Conservation (phyloP, 2,329 filamentous ascomycete species). For the Cladosporium sphaerospermum region DNA sequence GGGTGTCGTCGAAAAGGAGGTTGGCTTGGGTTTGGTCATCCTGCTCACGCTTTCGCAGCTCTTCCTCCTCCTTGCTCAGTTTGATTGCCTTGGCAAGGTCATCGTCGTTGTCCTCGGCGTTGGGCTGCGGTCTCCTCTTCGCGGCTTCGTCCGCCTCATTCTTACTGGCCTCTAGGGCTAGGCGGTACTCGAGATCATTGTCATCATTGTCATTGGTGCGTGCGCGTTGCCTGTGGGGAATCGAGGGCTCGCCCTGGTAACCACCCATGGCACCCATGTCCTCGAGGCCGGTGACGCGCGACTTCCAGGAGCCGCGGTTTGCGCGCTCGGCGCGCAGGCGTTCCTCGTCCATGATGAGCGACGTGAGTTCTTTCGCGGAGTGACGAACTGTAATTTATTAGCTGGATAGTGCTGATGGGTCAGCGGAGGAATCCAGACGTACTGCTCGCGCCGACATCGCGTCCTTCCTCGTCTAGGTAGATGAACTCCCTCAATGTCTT, state of each 20-base stretch:
- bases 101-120: constrained; percentile 58
- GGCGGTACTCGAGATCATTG: constrained; percentile 74
- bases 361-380: constrained; percentile 90
- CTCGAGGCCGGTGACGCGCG: constrained; percentile 86
- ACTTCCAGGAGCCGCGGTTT: constrained; percentile 94
- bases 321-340: constrained; percentile 81
- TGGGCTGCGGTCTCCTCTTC: constrained; percentile 58
- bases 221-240: constrained; percentile 37
- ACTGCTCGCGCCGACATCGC: constrained; percentile 97
- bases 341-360: constrained; percentile 88
- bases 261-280: constrained; percentile 56
- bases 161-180: constrained; percentile 93
- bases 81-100: constrained; percentile 93
- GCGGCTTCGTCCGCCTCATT: constrained; percentile 87
- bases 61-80: constrained; percentile 91
- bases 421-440: constrained; percentile 29
- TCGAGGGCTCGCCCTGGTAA: constrained; percentile 31
- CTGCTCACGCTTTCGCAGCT: constrained; percentile 74
- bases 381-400: constrained; percentile 67
- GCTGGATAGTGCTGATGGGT: neutral
- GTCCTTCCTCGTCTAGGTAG: constrained; percentile 90
- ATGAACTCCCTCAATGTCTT: constrained; percentile 97
- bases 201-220: constrained; percentile 50
- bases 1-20: constrained; percentile 79
- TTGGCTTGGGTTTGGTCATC: constrained; percentile 73